Evolutionary conservation across 228 moss, liverwort and hornwort genomes (phyloP).

Genomic region (Sphagnum fallax): DNA sequence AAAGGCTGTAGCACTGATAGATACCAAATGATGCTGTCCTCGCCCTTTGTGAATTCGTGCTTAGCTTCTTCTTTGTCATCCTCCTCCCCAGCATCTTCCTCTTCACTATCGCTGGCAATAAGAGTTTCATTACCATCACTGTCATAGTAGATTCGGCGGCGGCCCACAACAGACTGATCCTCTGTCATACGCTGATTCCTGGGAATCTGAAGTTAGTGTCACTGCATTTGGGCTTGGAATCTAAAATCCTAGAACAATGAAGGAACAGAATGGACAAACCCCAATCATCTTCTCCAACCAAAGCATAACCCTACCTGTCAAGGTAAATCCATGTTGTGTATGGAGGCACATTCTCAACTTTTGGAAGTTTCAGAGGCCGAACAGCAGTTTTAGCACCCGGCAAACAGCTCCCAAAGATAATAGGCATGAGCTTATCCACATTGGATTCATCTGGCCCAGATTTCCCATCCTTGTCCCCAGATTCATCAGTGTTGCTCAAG

Average conservation of each 20-base stretch:
- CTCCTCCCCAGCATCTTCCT: constrained; percentile 29
- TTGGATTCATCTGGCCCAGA: constrained; percentile 24
- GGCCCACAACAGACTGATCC: constrained; percentile 50
- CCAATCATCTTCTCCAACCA: no score
- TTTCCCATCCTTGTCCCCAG: constrained; percentile 6
- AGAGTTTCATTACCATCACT: constrained; percentile 43
- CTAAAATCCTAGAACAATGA: no score
- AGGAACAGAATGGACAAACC: no score
- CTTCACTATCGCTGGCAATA: constrained; percentile 51
- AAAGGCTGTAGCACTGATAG: not conserved
- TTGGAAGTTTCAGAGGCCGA: constrained; percentile 16
- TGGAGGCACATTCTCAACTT: constrained; percentile 37
- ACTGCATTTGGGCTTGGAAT: no score
- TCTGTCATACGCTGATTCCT: constrained; percentile 54
- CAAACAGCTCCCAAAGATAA: constrained; percentile 13
- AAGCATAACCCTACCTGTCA: constrained; percentile 20
- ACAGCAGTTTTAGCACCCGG: constrained; percentile 18
- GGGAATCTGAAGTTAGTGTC: not conserved
- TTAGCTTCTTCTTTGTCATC: constrained; percentile 19
- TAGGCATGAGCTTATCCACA: constrained; percentile 4
- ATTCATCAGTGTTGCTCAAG: constrained; percentile 9
- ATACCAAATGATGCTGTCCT: constrained; percentile 46
- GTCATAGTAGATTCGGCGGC: constrained; percentile 47
- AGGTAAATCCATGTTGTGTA: constrained; percentile 52
- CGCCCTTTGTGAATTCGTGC: constrained; percentile 49